Conservation (phyloP, 1,139 yeast genomes). For the Candida buenavistaensis region DNA sequence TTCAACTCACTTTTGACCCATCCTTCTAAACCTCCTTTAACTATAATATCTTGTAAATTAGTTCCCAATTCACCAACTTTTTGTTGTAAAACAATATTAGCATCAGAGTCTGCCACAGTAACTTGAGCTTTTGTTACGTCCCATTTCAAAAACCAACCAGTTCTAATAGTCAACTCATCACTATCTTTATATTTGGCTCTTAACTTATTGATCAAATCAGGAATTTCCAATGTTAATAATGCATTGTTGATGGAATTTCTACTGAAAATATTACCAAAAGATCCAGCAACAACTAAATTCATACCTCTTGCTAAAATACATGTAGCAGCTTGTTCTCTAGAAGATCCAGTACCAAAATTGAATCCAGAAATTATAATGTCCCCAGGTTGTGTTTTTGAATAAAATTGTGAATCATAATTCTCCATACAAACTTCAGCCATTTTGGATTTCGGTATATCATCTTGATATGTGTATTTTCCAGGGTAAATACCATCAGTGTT, state of each 20-base stretch:
- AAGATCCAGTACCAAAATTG: conserved; percentile 97
- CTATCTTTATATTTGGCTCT: conserved; percentile 63
- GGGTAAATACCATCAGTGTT: conserved; percentile 99
- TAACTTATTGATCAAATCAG: conserved; percentile 74
- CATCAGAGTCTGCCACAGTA: conserved; percentile 66
- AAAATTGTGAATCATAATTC: conserved; percentile 89
- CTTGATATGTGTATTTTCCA: conserved; percentile 98
- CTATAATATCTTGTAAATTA: conserved; percentile 92
- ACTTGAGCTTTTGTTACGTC: conserved; percentile 86
- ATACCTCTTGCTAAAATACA: conserved; percentile 93
- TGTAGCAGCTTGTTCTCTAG: conserved; percentile 99
- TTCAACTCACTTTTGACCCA: conserved; percentile 86
- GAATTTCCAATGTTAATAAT: conserved; percentile 87
- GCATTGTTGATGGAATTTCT: conserved; percentile 97
- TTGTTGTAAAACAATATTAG: conserved; percentile 70
- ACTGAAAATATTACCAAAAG: conserved; percentile 94
- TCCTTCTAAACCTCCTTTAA: conserved; percentile 96
- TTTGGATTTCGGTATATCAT: conserved; percentile 87
- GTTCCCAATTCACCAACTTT: conserved; percentile 95
- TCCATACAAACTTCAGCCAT: conserved; percentile 99
- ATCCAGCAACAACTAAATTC: conserved; percentile 91
- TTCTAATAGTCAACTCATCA: conserved; percentile 80
- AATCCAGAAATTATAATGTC: conserved; percentile 91
- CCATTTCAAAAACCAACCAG: conserved; percentile 93
- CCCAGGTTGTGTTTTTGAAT: conserved; percentile 74